Evolutionary conservation across 2,329 filamentous ascomycete species (phyloP), one percentile per base, ranked within the genome.

Genomic region (Cadophora malorum): DNA sequence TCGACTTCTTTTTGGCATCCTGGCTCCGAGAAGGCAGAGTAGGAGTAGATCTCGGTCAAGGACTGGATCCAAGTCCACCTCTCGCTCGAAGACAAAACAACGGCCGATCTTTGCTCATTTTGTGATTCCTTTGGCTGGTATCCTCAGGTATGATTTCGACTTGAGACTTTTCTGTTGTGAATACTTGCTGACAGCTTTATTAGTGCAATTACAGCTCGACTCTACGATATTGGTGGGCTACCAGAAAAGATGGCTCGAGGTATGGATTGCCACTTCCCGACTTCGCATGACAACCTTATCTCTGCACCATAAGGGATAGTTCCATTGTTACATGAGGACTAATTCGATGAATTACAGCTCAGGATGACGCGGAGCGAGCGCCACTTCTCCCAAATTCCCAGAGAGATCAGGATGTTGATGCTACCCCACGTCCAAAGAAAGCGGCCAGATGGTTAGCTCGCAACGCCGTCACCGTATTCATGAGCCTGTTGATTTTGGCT

Each of bases 391-490:
- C 70, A 31, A 59, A 65, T 14, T 50, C 65, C 8, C 69, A 70
- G 53, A 56, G 58, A 62, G n/a, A 28, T 45, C 59, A 35, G 9
- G 33, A 66, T 58, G 47, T 52, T 38, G 63, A 49, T n/a, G 12
- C 47, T n/a, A 14, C 45, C 35, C 53, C 63, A 12, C 56, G 55
- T 14, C 41, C 65, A 10, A 72, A 72, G 62, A 72, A 66, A 31
- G 59, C 64, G n/a, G 64, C 41, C 1, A 67, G 38, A 63, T 73
- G 71, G 72, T 35, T 73, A 21, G 65, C 68, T 35, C 67, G 68
- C 9, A 74, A 75, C 70, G 73, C 73, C 9, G 71, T 74, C 28
- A 60, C 65, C 33, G 67, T 78, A 59, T 71, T 71, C 41, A 70
- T 75, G 56, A 70, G 67, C 41, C 35, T 74, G 19, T 63, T 76